Evolutionary conservation across 768 basidiomycete species (phyloP), one percentile per base, ranked within the genome.

Genomic region (Suillus paluster): DNA sequence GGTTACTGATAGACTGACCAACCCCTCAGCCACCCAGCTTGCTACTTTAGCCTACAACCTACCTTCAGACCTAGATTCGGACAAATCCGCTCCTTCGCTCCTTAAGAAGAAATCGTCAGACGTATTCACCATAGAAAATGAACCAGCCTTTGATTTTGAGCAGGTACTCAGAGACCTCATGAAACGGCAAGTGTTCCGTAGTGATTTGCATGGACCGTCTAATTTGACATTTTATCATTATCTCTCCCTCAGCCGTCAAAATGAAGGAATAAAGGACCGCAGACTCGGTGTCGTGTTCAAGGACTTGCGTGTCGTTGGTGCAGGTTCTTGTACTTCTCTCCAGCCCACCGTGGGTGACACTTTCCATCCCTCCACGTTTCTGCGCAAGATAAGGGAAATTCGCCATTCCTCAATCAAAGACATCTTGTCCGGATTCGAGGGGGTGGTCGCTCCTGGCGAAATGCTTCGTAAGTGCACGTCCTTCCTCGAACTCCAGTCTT

Each of bases 241-340:
- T 30, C 30, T 41, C 23, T 17, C 46, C 67, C 58, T 12, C 58
- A 88, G 87, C 62, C 77, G 72, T 27, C 79, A 79, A 7, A 78
- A 83, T 62, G 78, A 80, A 0, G 79, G 80, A n/a, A 81, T 86
- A 62, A 79, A 80, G 64, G 60, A 74, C 1, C 80, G 87, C 23
- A 77, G 84, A 55, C 82, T 90, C 4, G 89, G 89, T 0, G 86
- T 90, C 15, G 63, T 80, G 44, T 90, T 90, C 63, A 70, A 84
- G 58, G 74, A 85, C 34, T 79, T 91, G 19, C 77, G 76, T 0
- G 89, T 90, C 6, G 78, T 84, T 25, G 89, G 88, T 3, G 66
- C 85, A 7, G 87, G 88, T 4, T 75, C 85, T 0, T 74, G 84
- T 0, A 84, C 84, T 0, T 82, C 81, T 8, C 81, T 80, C 59